Evolutionary conservation across 768 basidiomycete genomes (phyloP), one percentile per base, ranked within the genome.

Genomic region (Sutorius australiensis): DNA sequence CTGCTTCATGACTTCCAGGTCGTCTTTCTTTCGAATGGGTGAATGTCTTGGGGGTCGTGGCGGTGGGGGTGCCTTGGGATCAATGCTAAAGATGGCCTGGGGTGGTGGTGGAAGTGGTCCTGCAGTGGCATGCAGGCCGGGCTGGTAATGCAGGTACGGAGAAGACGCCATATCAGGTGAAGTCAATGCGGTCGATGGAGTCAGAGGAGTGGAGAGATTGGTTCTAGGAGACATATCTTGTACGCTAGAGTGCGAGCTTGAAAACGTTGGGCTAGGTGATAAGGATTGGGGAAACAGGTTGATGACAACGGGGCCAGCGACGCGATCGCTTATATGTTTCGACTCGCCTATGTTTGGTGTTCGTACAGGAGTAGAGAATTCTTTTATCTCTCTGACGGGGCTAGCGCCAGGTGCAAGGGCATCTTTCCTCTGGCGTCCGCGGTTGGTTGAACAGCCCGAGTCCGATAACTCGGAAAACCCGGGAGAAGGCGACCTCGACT

Each of bases 81-180:
- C 72, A 31, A 82, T 74, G 52, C 72, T 72, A 50, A 82, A 77
- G 51, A 75, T 67, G 17, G 83, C 77, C 53, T 82, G 75, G 3
- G 87, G 86, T 9, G 86, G 87, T 31, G 81, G 80, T 28, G 88
- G 87, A 53, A 87, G 75, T 43, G 88, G 87, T 5, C 86, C 85
- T 38, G 87, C 87, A 21, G 79, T 87, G 7, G 86, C 76, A 68
- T 90, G 84, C 2, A 84, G 61, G 45, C 82, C 86, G 44, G 85
- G 84, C 53, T 86, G 78, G 61, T 88, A 87, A 60, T 76, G 70
- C 48, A 83, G 68, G 64, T 81, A 86, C 8, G 77, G 65, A 10
- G 76, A 72, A 31, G 61, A 54, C 11, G 59, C 50, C 41, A 63
- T 55, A 45, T 66, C 43, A 31, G 69, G 62, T 43, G 70, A 71